Base-by-base conservation (phyloP, 1,284 basidiomycete species). In the Porodaedalea pini region DNA sequence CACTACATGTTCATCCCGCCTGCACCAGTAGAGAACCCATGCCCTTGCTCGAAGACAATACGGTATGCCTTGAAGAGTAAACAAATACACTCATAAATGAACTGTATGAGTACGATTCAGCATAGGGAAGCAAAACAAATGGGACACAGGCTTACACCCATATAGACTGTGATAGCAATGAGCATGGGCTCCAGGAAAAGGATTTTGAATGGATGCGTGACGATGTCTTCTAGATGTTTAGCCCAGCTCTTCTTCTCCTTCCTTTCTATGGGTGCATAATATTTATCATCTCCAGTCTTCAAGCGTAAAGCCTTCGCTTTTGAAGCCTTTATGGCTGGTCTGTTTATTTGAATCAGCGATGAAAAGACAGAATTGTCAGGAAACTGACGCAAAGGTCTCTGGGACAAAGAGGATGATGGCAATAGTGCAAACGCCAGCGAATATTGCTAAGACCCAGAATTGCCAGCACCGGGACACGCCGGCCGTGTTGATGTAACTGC, bases 261-360 rank as follows among this genome's bases (percentile, higher is more conserved):
- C 23, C 66, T 64, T 61, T 77, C 74, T 11, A 74, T 61, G 0
- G 73, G 67, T 11, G 72, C 71, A 67, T 79, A 81, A 64, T 78
- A 88, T 1, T 76, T 68, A 4, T 78, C 67, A 61, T 88, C 81
- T 1, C 81, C 82, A 0, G 84, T 86, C 57, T 73, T 67, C 62
- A 70, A 69, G 29, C 73, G 67, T 36, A 71, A 54, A 52, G 63
- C 64, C 51, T 67, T 47, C 0, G 73, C 73, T 15, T 68, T 70
- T 29, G 61, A 59, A 1, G 69, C 66, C n/a, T 86, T 68, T 31
- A 87, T 71, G 45, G 82, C 45, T 3, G 72, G 75, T 63, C 70
- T 64, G 61, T 69, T 41, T 67, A 31, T n/a, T n/a, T n/a, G n/a
- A n/a, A n/a, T n/a, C n/a, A n/a, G n/a, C n/a, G n/a, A n/a, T n/a